These are phyloP conservation scores for Lentinula aciculospora DNA, from an alignment of 768 basidiomycete species.

Conservation along the genomic window DNA sequence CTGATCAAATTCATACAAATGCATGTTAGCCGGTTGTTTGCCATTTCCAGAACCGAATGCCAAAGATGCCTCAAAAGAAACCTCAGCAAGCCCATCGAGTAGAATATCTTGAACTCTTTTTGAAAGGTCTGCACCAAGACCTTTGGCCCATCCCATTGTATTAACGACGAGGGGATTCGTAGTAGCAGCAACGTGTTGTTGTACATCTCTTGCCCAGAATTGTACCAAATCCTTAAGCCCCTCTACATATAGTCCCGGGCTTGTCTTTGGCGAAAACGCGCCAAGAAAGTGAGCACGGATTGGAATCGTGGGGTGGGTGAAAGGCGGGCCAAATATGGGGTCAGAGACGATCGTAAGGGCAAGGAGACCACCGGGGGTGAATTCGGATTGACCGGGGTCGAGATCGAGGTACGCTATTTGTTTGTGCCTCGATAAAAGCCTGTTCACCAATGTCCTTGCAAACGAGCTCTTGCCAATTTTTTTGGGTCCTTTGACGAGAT, in stretches of 20 bases:
- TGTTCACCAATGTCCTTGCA: conserved; percentile 67
- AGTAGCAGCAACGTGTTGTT: not conserved
- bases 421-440: conserved; percentile 54
- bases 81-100: not conserved
- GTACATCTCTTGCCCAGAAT: conserved; percentile 42
- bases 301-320: conserved; percentile 75
- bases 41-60: not conserved
- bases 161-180: conserved; percentile 87
- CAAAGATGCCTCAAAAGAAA: not conserved
- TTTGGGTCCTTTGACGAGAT: conserved; percentile 79
- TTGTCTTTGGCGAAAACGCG: conserved; percentile 66
- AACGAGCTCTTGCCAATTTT: conserved; percentile 90
- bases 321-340: conserved; percentile 79
- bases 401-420: conserved; percentile 91
- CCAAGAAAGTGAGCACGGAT: conserved; percentile 79
- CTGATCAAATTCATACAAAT: not conserved
- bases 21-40: not conserved
- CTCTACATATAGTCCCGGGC: conserved; percentile 71
- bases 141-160: conserved; percentile 96
- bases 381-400: conserved; percentile 92
- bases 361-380: conserved; percentile 82
- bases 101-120: conserved; percentile 61
- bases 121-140: conserved; percentile 80
- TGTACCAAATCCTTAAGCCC: conserved; percentile 63
- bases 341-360: conserved; percentile 66